Evolutionary conservation across 345 rosid species (phyloP).

Genomic region (Theobroma cacao): DNA sequence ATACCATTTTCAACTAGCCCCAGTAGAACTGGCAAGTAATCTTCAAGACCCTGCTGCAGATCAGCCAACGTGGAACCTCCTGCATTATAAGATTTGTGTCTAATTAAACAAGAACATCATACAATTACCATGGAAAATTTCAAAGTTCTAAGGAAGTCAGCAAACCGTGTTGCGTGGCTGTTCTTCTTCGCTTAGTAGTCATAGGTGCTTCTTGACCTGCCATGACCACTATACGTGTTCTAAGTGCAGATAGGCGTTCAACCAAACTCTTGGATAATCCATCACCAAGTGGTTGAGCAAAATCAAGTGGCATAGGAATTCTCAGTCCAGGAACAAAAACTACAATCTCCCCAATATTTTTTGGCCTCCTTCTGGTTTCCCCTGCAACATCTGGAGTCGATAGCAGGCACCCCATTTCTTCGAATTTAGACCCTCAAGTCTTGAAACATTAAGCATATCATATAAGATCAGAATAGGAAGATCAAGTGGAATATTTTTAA

Average conservation of each 20-base stretch:
- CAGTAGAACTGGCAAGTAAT: conserved; percentile 62
- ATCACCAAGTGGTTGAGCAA: conserved; percentile 42
- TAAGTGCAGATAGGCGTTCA: conserved; percentile 56
- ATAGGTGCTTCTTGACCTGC: conserved; percentile 70
- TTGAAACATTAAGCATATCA: background rate
- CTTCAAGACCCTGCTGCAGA: conserved; percentile 71
- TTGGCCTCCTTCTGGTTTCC: conserved; percentile 48
- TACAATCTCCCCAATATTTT: conserved; percentile 49
- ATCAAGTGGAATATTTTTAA: background rate
- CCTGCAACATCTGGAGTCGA: conserved; percentile 46
- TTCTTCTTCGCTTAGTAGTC: conserved; percentile 54
- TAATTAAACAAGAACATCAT: background rate
- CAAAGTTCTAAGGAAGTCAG: background rate
- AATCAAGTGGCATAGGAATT: conserved; percentile 62
- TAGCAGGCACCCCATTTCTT: conserved; percentile 62
- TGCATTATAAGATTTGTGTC: conserved; percentile 8
- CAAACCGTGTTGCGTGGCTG: conserved; percentile 65
- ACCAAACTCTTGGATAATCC: conserved; percentile 47
- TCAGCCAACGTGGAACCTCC: conserved; percentile 71
- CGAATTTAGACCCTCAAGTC: background rate
- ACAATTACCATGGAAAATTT: background rate
- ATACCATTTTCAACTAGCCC: conserved; percentile 55
- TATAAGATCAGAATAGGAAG: background rate
- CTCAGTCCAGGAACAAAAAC: conserved; percentile 70
- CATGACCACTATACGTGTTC: conserved; percentile 68